Conservation (phyloP, 2,329 filamentous ascomycete species). For the Escovopsis weberi region DNA sequence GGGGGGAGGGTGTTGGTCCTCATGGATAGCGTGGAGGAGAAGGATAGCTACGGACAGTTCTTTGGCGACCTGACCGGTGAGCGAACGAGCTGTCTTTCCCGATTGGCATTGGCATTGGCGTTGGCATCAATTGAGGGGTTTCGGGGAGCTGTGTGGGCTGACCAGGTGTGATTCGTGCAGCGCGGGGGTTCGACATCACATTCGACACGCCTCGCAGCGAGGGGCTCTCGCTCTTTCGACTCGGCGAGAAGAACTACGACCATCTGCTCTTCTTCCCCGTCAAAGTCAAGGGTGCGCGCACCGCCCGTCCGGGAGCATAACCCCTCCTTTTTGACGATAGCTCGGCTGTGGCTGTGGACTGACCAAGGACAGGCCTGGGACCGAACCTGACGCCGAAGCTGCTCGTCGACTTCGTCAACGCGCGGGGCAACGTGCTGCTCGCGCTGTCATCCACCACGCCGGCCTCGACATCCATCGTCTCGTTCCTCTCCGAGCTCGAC, state of each 20-base stretch:
- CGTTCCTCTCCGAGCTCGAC: constrained; percentile 76
- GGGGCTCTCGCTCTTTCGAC: constrained; percentile 61
- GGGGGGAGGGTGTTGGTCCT: constrained; percentile 75
- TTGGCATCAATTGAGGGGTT: not conserved
- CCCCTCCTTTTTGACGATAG: not conserved
- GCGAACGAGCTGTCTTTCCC: constrained; percentile 7
- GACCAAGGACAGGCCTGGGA: constrained; percentile 51
- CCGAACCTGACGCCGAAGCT: constrained; percentile 74
- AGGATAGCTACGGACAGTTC: constrained; percentile 72
- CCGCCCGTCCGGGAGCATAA: too few species aligned
- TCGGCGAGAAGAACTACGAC: constrained; percentile 81
- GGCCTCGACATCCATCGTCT: constrained; percentile 58
- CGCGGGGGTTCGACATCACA: constrained; percentile 64
- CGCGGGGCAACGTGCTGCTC: constrained; percentile 79
- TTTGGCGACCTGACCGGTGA: constrained; percentile 56
- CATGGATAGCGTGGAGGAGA: constrained; percentile 68
- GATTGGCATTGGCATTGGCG: too few species aligned
- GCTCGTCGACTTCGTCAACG: constrained; percentile 83
- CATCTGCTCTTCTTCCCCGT: constrained; percentile 80
- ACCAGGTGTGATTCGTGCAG: constrained; percentile 31
- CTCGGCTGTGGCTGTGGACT: not conserved
- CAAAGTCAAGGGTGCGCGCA: constrained; percentile 63
- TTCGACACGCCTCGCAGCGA: constrained; percentile 77
- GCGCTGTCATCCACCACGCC: constrained; percentile 60
- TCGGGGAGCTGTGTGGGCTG: constrained; percentile 3